phyloP scores from a whole-genome alignment of 2,329 filamentous ascomycete species.

The Cephalotrichum gorgonifer region DNA sequence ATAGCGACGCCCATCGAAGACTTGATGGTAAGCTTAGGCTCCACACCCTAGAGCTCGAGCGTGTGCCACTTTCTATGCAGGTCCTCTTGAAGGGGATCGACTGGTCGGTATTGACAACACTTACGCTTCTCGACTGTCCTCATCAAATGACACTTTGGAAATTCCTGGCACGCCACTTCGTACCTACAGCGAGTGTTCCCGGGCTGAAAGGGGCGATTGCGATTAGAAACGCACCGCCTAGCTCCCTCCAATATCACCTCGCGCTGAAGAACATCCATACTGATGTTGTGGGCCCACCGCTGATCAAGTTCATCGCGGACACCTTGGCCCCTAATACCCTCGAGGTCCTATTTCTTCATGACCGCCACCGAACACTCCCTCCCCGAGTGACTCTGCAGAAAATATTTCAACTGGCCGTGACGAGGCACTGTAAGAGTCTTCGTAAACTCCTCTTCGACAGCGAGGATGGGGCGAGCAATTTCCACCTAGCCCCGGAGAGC shows the following conservation, averaged over 20 bases:
- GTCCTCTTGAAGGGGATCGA: constrained; percentile 63
- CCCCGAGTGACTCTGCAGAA: constrained; percentile 54
- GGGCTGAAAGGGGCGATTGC: not conserved
- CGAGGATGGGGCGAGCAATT: constrained; percentile 33
- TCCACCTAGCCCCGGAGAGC: not conserved
- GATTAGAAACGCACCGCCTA: constrained; percentile 8
- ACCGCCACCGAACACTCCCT: constrained; percentile 30
- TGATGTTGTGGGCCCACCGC: constrained; percentile 56
- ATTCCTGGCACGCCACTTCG: constrained; percentile 52
- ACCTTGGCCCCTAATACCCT: constrained; percentile 68
- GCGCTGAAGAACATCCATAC: constrained; percentile 66
- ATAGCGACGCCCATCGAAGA: constrained; percentile 11
- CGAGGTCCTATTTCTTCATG: constrained; percentile 71
- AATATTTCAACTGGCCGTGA: constrained; percentile 61
- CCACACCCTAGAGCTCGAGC: constrained; percentile 65
- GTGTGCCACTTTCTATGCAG: constrained; percentile 60
- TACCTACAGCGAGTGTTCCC: constrained; percentile 24
- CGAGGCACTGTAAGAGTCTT: constrained; percentile 60
- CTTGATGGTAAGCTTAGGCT: constrained; percentile 52
- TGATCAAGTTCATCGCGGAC: constrained; percentile 68
- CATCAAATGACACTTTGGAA: constrained; percentile 70
- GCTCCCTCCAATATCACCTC: constrained; percentile 44
- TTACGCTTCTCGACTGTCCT: constrained; percentile 65
- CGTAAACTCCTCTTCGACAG: constrained; percentile 67
- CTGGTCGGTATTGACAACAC: constrained; percentile 59